phyloP scores from a whole-genome alignment of 208 protist species.

The Acanthamoeba sp. region DNA sequence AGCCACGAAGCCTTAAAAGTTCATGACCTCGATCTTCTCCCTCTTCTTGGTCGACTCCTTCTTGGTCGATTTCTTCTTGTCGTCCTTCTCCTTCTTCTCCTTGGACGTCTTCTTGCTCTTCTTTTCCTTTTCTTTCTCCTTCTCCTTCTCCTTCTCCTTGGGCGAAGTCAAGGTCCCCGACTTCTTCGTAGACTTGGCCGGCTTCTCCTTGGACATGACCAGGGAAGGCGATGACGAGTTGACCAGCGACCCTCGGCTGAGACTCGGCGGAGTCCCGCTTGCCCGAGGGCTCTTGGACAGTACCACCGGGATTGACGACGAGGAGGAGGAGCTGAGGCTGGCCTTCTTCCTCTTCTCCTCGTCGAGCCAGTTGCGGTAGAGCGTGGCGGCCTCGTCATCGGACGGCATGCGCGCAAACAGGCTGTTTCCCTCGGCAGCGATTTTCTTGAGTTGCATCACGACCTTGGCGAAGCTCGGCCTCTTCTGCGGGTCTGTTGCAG shows the following conservation, averaged over 20 bases:
- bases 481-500: neutral
- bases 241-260: neutral
- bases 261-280: neutral
- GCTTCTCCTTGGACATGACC: neutral
- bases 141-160: constrained; percentile 44
- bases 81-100: constrained; percentile 14
- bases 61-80: neutral
- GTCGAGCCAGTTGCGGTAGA: neutral
- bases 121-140: constrained; percentile 58
- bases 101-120: neutral
- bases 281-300: neutral
- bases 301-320: neutral
- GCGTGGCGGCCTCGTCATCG: neutral
- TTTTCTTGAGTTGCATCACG: neutral
- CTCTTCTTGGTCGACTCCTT: constrained; percentile 37
- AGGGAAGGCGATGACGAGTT: neutral
- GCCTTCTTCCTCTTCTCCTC: constrained; percentile 25
- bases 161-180: too few species aligned
- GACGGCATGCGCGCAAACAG: neutral
- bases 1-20: neutral
- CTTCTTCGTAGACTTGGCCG: neutral
- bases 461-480: constrained; percentile 2
- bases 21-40: constrained; percentile 43
- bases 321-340: neutral
- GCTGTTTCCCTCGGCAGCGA: neutral